These are phyloP conservation scores for Picea mariana DNA, from an alignment of 83 land plant genomes.

Conservation along the genomic window DNA sequence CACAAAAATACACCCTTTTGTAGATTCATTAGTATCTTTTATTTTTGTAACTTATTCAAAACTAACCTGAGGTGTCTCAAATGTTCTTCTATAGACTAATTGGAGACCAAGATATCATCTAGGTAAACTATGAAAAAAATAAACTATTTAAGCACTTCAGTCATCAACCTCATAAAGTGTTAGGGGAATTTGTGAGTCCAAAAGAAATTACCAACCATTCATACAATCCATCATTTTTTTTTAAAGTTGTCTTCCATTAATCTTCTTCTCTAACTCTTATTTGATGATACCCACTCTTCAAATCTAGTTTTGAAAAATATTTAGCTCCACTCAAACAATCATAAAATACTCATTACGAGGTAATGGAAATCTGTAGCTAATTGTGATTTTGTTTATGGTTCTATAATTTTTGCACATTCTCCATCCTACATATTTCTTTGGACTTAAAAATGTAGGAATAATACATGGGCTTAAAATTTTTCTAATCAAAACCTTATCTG, in stretches of 20 bases:
- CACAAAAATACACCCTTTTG: not conserved
- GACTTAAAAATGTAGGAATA: too few species aligned
- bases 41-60: not conserved
- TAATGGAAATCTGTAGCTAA: too few species aligned
- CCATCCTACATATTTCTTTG: not conserved
- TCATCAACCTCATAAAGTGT: too few species aligned
- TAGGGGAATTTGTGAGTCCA: too few species aligned
- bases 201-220: not conserved
- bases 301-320: not conserved
- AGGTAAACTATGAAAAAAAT: not conserved
- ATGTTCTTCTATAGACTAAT: not conserved
- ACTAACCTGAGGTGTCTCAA: not conserved
- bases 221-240: not conserved
- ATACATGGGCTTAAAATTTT: too few species aligned
- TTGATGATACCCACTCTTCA: not conserved
- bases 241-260: not conserved
- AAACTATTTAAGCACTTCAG: too few species aligned
- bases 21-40: not conserved
- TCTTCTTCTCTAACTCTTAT: not conserved
- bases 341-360: not conserved
- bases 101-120: not conserved
- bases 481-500: too few species aligned
- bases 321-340: not conserved
- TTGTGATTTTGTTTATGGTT: not conserved
- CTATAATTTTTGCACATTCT: not conserved